Evolutionary conservation across 164 flowering plant genomes (phyloP).

Genomic region (Macadamia integrifolia): DNA sequence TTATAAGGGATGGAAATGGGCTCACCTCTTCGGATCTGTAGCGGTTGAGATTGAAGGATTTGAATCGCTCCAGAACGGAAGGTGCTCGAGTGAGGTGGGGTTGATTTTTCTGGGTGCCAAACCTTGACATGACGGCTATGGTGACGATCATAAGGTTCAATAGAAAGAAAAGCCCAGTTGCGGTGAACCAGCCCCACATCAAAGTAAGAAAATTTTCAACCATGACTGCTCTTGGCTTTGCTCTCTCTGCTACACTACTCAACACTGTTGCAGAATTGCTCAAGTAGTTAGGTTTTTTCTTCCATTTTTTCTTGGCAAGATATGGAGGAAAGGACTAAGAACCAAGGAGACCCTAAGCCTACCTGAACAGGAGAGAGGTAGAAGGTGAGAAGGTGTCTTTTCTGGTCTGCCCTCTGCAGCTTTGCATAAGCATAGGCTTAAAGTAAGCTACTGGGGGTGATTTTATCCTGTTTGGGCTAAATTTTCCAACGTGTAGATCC

Average conservation of each 20-base stretch:
- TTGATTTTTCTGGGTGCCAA: conserved; percentile 12
- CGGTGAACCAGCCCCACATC: conserved; percentile 60
- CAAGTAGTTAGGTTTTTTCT: too few species aligned
- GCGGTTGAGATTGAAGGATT: conserved; percentile 32
- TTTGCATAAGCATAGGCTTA: too few species aligned
- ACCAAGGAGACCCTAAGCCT: too few species aligned
- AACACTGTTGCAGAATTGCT: too few species aligned
- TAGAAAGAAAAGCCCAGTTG: conserved; percentile 57
- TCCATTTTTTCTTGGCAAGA: too few species aligned
- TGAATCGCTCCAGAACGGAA: conserved; percentile 36
- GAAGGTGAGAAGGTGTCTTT: too few species aligned
- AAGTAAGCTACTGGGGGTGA: too few species aligned
- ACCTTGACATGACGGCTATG: conserved; percentile 37
- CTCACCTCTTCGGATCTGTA: conserved; percentile 14
- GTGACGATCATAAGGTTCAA: conserved; percentile 57
- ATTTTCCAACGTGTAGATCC: too few species aligned
- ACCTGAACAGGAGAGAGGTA: too few species aligned
- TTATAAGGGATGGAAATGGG: background rate
- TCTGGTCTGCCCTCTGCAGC: too few species aligned
- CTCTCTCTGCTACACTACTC: background rate
- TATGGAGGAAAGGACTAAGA: too few species aligned
- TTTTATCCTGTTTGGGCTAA: too few species aligned
- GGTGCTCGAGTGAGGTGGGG: conserved; percentile 24
- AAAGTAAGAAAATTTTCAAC: conserved; percentile 21
- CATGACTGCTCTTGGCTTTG: conserved; percentile 7